Evolutionary conservation across 306 rosid species (phyloP).

Genomic region (Benincasa hispida): DNA sequence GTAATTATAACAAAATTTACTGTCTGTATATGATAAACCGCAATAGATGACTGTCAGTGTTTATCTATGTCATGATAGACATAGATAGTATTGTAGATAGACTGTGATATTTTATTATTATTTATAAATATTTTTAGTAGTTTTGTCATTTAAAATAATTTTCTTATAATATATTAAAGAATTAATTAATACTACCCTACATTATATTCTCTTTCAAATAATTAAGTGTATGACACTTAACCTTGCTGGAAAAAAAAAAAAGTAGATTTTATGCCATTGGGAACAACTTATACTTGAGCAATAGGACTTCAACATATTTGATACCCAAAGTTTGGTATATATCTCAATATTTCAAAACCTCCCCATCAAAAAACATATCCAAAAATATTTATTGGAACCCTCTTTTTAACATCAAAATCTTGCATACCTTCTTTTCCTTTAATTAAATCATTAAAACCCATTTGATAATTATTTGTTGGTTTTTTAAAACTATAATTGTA

Average conservation of each 20-base stretch:
- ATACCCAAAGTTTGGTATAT: conserved; percentile 2
- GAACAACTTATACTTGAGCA: not conserved
- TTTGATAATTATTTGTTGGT: no score
- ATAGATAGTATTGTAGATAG: no score
- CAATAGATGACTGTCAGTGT: no score
- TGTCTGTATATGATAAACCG: no score
- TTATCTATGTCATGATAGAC: no score
- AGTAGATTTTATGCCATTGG: not conserved
- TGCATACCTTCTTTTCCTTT: not conserved
- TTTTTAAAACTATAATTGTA: no score
- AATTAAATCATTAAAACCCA: no score
- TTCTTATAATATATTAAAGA: not conserved
- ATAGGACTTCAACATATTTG: not conserved
- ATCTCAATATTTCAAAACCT: not conserved
- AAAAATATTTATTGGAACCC: not conserved
- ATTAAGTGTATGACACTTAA: not conserved
- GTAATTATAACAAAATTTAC: no score
- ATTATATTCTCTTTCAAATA: not conserved
- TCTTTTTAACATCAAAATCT: not conserved
- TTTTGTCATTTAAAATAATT: no score
- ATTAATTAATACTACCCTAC: not conserved
- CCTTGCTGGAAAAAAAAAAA: not conserved
- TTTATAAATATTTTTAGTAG: no score
- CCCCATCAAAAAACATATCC: not conserved
- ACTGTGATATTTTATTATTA: no score